Evolutionary conservation across 139 green algal genomes (phyloP).

Genomic region (Closterium sp.): DNA sequence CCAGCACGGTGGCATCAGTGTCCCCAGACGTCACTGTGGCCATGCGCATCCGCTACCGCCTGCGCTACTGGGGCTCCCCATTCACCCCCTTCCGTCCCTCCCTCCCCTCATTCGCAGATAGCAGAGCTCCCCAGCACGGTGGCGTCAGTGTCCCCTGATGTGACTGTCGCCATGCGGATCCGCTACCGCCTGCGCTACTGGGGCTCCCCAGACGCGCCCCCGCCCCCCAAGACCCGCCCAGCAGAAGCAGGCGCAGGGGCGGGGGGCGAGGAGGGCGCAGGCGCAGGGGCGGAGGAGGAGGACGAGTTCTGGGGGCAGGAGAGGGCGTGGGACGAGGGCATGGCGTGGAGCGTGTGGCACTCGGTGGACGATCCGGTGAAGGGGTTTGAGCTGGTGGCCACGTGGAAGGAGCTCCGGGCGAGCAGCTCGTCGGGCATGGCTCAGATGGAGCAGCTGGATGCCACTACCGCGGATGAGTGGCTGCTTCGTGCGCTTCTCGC

Average conservation of each 20-base stretch:
- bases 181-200: slow-evolving; percentile 3
- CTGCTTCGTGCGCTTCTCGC: not conserved
- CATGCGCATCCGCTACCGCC: no score
- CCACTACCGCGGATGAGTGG: slow-evolving; percentile 26
- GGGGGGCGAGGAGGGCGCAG: not conserved
- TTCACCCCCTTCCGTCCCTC: no score
- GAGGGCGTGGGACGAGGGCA: slow-evolving; percentile 17
- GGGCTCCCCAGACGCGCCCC: not conserved
- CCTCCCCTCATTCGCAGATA: not conserved
- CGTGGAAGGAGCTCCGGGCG: slow-evolving; percentile 20
- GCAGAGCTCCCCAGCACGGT: not conserved
- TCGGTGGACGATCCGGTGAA: slow-evolving; percentile 29
- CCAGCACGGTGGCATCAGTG: no score
- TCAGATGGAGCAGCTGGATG: slow-evolving; percentile 15
- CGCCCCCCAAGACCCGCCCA: not conserved
- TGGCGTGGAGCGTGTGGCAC: slow-evolving; percentile 19
- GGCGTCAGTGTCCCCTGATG: not conserved
- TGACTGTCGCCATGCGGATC: slow-evolving; percentile 5
- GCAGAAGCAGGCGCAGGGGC: not conserved
- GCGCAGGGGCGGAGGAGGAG: slow-evolving; percentile 4
- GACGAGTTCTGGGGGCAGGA: not conserved
- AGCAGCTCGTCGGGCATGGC: slow-evolving; percentile 25
- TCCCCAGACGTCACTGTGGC: no score
- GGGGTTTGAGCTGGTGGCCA: slow-evolving; percentile 28
- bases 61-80: no score